Percentiles rank a stretch among this genome's conserved stretches.
Conservation (phyloP, 2,329 filamentous ascomycete genomes). For the Coniella vitis region DNA sequence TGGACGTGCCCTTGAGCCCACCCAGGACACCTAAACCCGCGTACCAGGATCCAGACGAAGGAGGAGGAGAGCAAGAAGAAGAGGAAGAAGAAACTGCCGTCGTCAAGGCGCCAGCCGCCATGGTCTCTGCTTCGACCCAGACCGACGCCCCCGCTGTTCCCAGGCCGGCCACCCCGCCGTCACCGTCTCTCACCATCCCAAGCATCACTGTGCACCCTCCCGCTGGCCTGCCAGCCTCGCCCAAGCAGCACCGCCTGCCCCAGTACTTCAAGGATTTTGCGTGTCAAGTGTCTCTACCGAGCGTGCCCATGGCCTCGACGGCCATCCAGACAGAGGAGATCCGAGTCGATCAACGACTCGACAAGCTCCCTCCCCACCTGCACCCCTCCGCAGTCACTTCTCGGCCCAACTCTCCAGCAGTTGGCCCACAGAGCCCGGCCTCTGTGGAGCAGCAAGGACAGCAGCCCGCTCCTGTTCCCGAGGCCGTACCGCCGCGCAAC, state of each 20-base stretch:
- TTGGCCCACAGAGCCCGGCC: slow-evolving; percentile 17
- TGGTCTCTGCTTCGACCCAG: slow-evolving; percentile 55
- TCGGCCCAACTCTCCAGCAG: slow-evolving; percentile 47
- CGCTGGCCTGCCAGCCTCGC: slow-evolving; percentile 73
- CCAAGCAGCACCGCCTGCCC: slow-evolving; percentile 65
- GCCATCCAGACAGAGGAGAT: slow-evolving; percentile 85
- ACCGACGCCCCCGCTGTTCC: slow-evolving; percentile 40
- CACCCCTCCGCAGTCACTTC: slow-evolving; percentile 70
- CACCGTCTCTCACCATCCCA: slow-evolving; percentile 55
- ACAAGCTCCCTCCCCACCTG: slow-evolving; percentile 69
- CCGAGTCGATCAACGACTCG: slow-evolving; percentile 68
- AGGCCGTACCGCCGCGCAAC: slow-evolving; percentile 51
- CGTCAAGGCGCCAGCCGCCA: slow-evolving; percentile 24
- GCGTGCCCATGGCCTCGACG: slow-evolving; percentile 46
- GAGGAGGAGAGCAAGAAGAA: no score
- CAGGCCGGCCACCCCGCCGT: slow-evolving; percentile 18
- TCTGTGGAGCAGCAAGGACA: slow-evolving; percentile 31
- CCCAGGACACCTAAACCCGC: slow-evolving; percentile 57
- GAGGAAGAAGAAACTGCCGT: no score
- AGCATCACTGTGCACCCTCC: slow-evolving; percentile 91
- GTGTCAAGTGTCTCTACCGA: slow-evolving; percentile 63
- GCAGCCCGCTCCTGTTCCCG: slow-evolving; percentile 45
- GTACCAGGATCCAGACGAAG: slow-evolving; percentile 29
- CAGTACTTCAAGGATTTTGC: slow-evolving; percentile 77
- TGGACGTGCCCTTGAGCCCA: slow-evolving; percentile 55